phyloP scores from a whole-genome alignment of 2,329 filamentous ascomycete species.

The Periconia digitata region DNA sequence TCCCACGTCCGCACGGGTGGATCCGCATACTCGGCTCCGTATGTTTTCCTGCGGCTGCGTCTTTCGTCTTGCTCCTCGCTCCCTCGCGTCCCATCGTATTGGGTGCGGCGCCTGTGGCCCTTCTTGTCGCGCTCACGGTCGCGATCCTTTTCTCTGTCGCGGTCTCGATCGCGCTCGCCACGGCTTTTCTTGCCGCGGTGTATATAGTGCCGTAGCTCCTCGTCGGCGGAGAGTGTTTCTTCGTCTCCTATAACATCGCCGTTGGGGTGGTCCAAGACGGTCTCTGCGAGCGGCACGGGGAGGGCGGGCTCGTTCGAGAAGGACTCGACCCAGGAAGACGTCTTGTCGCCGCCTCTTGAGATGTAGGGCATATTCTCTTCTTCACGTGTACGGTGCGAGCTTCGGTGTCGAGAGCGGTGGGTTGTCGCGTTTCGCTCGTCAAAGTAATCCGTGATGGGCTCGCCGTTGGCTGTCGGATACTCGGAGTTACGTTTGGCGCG shows the following conservation, averaged over 20 bases:
- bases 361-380: slow-evolving; percentile 38
- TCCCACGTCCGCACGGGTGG: slow-evolving; percentile 43
- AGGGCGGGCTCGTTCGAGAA: slow-evolving; percentile 50
- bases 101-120: slow-evolving; percentile 27
- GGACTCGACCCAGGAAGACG: slow-evolving; percentile 52
- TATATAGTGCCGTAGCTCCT: slow-evolving; percentile 42
- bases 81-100: slow-evolving; percentile 23
- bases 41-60: slow-evolving; percentile 35
- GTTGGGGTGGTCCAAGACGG: slow-evolving; percentile 46
- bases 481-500: slow-evolving; percentile 43
- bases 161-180: slow-evolving; percentile 25
- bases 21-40: slow-evolving; percentile 34
- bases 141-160: slow-evolving; percentile 28
- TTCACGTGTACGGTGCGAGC: slow-evolving; percentile 27
- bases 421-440: slow-evolving; percentile 44
- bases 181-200: slow-evolving; percentile 30
- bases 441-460: slow-evolving; percentile 47
- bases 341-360: slow-evolving; percentile 49
- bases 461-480: slow-evolving; percentile 35
- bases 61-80: slow-evolving; percentile 27
- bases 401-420: slow-evolving; percentile 29
- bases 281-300: slow-evolving; percentile 48
- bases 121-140: slow-evolving; percentile 28
- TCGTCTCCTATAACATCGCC: slow-evolving; percentile 32
- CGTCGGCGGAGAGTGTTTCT: slow-evolving; percentile 41